Conservation (phyloP, 2,329 filamentous ascomycete genomes). For the Neonectria faginata region DNA sequence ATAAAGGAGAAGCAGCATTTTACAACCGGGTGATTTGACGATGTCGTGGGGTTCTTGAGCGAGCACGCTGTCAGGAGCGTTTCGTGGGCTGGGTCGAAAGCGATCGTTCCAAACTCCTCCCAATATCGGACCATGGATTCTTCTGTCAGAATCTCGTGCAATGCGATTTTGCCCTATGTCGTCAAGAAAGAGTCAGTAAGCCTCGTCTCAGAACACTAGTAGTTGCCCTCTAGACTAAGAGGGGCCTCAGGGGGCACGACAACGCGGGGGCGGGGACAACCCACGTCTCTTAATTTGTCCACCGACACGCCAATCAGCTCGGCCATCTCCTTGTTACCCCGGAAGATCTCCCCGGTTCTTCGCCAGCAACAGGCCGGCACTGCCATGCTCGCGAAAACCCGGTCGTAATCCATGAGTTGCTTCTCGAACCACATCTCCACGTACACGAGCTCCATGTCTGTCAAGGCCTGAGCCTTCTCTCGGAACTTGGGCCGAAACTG, state of each 20-base stretch:
- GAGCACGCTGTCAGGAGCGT: constrained; percentile 94
- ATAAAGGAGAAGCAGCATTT: constrained; percentile 98
- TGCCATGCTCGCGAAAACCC: constrained; percentile 98
- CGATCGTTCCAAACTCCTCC: constrained; percentile 99
- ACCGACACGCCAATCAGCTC: constrained; percentile 94
- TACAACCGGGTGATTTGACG: constrained; percentile 77
- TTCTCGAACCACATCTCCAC: constrained; percentile 99
- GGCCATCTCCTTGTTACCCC: constrained; percentile 99
- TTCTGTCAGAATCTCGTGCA: constrained; percentile 96
- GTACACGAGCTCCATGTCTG: constrained; percentile 91
- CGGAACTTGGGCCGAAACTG: constrained; percentile 95
- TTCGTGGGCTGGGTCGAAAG: constrained; percentile 93
- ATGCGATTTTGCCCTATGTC: constrained; percentile 86
- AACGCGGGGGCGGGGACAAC: constrained; percentile 51
- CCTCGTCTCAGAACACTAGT: not conserved
- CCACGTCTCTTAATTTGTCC: constrained; percentile 88
- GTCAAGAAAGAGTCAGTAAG: constrained; percentile 34
- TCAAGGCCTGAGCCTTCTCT: constrained; percentile 91
- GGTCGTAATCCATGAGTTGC: constrained; percentile 96
- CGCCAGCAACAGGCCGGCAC: constrained; percentile 98
- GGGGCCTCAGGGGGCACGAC: constrained; percentile 21
- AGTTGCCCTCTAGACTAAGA: constrained; percentile 5
- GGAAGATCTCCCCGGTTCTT: constrained; percentile 94
- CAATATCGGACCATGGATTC: constrained; percentile 96
- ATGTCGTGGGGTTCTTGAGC: constrained; percentile 82